Evolutionary conservation across 2,329 filamentous ascomycete species (phyloP).

Genomic region (Celoporthe dispersa): DNA sequence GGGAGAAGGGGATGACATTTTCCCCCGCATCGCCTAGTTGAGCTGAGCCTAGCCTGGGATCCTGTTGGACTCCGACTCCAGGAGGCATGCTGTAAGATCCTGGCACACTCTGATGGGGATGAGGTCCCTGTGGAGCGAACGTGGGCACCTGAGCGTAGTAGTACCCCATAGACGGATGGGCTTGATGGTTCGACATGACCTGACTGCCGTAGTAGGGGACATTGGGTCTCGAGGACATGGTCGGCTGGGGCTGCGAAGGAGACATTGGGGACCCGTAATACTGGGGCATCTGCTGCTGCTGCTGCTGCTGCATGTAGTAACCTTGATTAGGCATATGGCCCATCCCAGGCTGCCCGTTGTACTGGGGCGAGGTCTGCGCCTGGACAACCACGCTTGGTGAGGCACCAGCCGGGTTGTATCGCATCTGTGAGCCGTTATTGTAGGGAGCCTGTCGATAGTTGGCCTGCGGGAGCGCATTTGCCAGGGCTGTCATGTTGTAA

Average conservation of each 20-base stretch:
- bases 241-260: slow-evolving; percentile 42
- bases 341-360: slow-evolving; percentile 44
- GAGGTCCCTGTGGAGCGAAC: slow-evolving; percentile 41
- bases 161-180: slow-evolving; percentile 41
- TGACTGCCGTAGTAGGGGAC: slow-evolving; percentile 51
- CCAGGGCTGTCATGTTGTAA: slow-evolving; percentile 55
- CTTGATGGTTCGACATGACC: slow-evolving; percentile 47
- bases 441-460: slow-evolving; percentile 46
- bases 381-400: slow-evolving; percentile 46
- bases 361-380: slow-evolving; percentile 43
- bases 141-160: slow-evolving; percentile 50
- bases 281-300: slow-evolving; percentile 47
- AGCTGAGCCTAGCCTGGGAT: slow-evolving; percentile 33
- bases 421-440: slow-evolving; percentile 40
- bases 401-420: slow-evolving; percentile 38
- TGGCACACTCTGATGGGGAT: slow-evolving; percentile 40
- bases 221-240: slow-evolving; percentile 43
- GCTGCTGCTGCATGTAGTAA: slow-evolving; percentile 51
- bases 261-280: slow-evolving; percentile 49
- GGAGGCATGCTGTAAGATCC: slow-evolving; percentile 43
- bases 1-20: slow-evolving; percentile 6
- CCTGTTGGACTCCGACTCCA: slow-evolving; percentile 33
- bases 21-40: slow-evolving; percentile 29
- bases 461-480: slow-evolving; percentile 47
- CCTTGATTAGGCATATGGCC: slow-evolving; percentile 45